These are phyloP conservation scores for Penicillium sp. DNA, from an alignment of 2,329 filamentous ascomycete genomes.

Conservation along the genomic window DNA sequence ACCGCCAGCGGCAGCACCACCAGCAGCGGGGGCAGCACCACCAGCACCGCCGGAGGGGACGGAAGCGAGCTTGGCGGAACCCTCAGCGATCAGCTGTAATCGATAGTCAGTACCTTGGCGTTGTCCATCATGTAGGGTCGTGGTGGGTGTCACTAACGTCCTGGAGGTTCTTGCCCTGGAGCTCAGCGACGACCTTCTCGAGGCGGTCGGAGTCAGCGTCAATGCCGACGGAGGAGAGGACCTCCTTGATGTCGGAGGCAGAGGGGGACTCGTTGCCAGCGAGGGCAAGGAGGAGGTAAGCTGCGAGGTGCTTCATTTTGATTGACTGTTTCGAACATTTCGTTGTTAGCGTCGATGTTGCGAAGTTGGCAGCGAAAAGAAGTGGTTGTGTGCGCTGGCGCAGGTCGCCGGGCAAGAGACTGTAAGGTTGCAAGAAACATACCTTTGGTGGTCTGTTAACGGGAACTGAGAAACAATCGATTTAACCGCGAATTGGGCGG, in stretches of 20 bases:
- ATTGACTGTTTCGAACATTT: constrained; percentile 25
- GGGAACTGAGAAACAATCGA: constrained; percentile 80
- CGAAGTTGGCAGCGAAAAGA: constrained; percentile 9
- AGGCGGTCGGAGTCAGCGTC: constrained; percentile 90
- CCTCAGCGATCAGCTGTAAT: constrained; percentile 81
- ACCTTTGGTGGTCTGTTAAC: constrained; percentile 32
- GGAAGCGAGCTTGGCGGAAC: constrained; percentile 91
- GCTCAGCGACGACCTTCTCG: constrained; percentile 80
- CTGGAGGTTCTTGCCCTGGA: constrained; percentile 70
- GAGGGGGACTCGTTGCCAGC: constrained; percentile 89
- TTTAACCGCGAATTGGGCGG: constrained; percentile 98
- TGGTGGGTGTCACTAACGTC: constrained; percentile 64
- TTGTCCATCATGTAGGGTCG: not conserved
- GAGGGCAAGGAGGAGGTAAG: constrained; percentile 95
- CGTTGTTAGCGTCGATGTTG: constrained; percentile 24
- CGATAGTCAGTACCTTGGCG: constrained; percentile 16
- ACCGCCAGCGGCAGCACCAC: constrained; percentile 68
- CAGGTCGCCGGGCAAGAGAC: not conserved
- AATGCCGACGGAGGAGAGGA: constrained; percentile 92
- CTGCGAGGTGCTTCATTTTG: constrained; percentile 99
- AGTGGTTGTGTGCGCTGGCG: not conserved
- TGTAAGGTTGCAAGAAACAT: constrained; percentile 17
- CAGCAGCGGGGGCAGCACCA: constrained; percentile 48
- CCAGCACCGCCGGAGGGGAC: constrained; percentile 86
- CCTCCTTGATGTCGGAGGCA: constrained; percentile 79